These are phyloP conservation scores for Ogataea hybrid DNA, from an alignment of 1,139 yeast genomes.

Conservation along the genomic window DNA sequence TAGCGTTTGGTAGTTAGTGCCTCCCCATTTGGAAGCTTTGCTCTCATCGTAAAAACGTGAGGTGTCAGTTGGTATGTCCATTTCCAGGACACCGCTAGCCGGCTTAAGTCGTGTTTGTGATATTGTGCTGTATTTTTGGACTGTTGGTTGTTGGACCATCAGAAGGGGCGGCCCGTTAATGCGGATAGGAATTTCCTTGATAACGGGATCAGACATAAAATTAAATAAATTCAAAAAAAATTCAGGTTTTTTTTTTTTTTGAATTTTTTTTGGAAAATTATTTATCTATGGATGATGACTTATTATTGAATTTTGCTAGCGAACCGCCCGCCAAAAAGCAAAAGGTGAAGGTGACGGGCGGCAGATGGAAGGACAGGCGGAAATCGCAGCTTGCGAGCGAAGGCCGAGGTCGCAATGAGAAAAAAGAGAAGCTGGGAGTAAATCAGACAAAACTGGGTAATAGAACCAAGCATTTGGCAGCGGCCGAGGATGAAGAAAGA, in stretches of 20 bases:
- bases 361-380: conserved; percentile 79
- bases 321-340: conserved; percentile 16
- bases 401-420: conserved; percentile 44
- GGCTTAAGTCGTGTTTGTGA: conserved; percentile 57
- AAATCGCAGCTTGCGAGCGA: conserved; percentile 48
- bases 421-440: conserved; percentile 27
- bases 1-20: conserved; percentile 56
- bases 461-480: conserved; percentile 1
- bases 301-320: conserved; percentile 60
- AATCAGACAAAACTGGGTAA: conserved; percentile 12
- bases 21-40: conserved; percentile 63
- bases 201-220: conserved; percentile 57
- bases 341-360: conserved; percentile 56
- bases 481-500: background rate
- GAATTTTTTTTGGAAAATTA: conserved; percentile 29
- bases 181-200: conserved; percentile 68
- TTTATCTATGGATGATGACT: conserved; percentile 44
- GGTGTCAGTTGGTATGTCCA: conserved; percentile 70
- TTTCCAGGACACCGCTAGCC: conserved; percentile 57
- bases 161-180: conserved; percentile 31
- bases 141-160: conserved; percentile 72
- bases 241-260: background rate
- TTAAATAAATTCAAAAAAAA: background rate
- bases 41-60: conserved; percentile 60
- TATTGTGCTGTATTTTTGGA: conserved; percentile 34